phyloP scores from a whole-genome alignment of 805 yeast genomes.

The Candida saitoana region DNA sequence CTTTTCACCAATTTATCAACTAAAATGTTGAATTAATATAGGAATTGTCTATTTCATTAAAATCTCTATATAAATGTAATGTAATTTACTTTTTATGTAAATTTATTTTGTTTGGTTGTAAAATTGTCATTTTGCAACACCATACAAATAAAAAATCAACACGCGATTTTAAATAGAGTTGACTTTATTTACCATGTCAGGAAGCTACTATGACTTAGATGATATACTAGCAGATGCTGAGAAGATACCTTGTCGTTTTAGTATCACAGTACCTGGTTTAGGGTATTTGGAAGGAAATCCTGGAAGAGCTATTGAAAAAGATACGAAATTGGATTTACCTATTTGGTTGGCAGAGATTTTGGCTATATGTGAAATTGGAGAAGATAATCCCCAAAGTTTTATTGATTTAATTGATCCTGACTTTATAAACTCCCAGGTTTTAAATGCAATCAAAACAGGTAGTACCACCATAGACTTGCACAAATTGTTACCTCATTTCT shows the following conservation, averaged over 20 bases:
- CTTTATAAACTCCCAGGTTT: conserved; percentile 56
- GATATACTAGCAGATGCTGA: conserved; percentile 69
- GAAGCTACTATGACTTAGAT: conserved; percentile 65
- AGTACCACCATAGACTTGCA: conserved; percentile 65
- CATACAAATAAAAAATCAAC: not conserved
- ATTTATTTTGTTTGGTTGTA: not conserved
- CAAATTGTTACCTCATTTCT: conserved; percentile 61
- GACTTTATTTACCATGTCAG: conserved; percentile 4
- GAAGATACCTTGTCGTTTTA: conserved; percentile 76
- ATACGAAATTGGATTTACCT: conserved; percentile 72
- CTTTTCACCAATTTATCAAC: too few relatives aligned
- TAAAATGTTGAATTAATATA: too few relatives aligned
- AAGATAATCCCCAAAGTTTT: conserved; percentile 42
- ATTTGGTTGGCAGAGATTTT: conserved; percentile 83
- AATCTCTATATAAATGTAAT: too few relatives aligned
- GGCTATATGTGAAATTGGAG: conserved; percentile 43
- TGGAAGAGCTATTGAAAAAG: conserved; percentile 53
- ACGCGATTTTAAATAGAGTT: not conserved
- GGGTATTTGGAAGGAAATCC: conserved; percentile 83
- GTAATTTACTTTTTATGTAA: too few relatives aligned
- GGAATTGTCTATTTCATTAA: too few relatives aligned
- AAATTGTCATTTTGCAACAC: not conserved
- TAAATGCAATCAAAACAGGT: conserved; percentile 79
- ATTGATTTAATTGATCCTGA: conserved; percentile 70
- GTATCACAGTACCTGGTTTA: conserved; percentile 75